Conservation (phyloP, 352 stramenopile species). For the Pythium dissotocum region DNA sequence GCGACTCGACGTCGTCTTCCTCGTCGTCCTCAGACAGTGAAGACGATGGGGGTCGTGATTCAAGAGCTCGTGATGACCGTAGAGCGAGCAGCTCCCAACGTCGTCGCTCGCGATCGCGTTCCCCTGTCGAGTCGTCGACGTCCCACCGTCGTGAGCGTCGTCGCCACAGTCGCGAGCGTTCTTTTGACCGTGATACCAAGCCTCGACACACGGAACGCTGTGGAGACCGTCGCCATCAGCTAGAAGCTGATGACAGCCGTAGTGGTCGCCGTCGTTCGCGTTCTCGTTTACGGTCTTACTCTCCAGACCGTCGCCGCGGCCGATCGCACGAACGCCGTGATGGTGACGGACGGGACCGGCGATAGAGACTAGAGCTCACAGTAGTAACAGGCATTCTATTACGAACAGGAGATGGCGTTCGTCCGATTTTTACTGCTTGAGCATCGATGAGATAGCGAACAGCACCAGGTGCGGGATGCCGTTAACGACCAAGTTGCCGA, state of each 20-base stretch:
- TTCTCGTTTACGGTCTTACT: neutral
- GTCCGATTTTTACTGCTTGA: slow-evolving; percentile 30
- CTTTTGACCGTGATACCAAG: neutral
- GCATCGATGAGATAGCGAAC: slow-evolving; percentile 52
- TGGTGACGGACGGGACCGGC: neutral
- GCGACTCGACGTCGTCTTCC: slow-evolving; percentile 20
- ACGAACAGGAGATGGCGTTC: too few relatives aligned
- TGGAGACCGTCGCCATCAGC: neutral
- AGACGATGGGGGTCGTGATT: slow-evolving; percentile 3
- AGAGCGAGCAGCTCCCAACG: neutral
- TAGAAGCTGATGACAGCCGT: neutral
- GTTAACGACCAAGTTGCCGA: slow-evolving; percentile 71
- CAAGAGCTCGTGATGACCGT: neutral
- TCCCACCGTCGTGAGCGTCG: slow-evolving; percentile 7
- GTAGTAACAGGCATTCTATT: neutral
- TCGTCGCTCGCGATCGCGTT: slow-evolving; percentile 9
- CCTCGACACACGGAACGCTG: neutral
- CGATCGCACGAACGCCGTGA: slow-evolving; percentile 2
- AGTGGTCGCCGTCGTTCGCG: neutral
- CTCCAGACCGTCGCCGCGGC: neutral
- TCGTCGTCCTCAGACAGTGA: slow-evolving; percentile 2
- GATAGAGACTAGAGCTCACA: neutral
- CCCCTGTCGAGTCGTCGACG: neutral
- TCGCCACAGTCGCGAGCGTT: slow-evolving; percentile 8
- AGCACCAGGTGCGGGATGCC: slow-evolving; percentile 70